Evolutionary conservation across 2,329 filamentous ascomycete species (phyloP).

Genomic region (Lasiodiplodia theobromae): DNA sequence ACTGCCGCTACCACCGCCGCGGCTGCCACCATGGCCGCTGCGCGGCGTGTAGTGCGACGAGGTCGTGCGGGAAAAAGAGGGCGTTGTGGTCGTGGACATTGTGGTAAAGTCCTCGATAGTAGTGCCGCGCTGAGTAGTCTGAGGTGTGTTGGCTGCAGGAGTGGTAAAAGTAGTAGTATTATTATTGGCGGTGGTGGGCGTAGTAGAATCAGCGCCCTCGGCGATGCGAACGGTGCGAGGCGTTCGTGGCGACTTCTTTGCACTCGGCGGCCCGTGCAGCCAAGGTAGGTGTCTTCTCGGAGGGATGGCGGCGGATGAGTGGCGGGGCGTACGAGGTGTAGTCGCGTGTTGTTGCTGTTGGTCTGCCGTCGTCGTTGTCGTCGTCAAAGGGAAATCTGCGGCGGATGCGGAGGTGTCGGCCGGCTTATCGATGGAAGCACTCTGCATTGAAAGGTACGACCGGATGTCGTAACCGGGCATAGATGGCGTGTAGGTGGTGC

Average conservation of each 20-base stretch:
- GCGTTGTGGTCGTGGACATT: background rate
- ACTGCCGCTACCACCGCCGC: background rate
- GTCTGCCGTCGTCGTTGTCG: background rate
- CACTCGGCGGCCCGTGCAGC: background rate
- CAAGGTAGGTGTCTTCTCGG: background rate
- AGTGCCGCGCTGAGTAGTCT: background rate
- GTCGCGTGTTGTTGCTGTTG: background rate
- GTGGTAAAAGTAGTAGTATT: background rate
- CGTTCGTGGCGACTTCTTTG: background rate
- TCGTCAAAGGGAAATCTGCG: background rate
- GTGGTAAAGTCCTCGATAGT: background rate
- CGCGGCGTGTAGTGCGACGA: background rate
- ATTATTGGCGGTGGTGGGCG: background rate
- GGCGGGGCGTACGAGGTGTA: background rate
- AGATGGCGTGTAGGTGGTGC: background rate
- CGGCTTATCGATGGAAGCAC: too few species aligned
- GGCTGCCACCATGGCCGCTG: background rate
- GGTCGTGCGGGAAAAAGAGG: background rate
- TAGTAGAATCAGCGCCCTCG: background rate
- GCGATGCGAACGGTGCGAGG: background rate
- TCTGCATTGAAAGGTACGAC: background rate
- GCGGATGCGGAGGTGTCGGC: background rate
- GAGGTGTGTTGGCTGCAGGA: background rate
- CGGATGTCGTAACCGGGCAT: constrained; percentile 1
- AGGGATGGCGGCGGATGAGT: background rate